These are phyloP conservation scores for Coprinopsis strossmayeri DNA, from an alignment of 768 basidiomycete species.

Conservation along the genomic window DNA sequence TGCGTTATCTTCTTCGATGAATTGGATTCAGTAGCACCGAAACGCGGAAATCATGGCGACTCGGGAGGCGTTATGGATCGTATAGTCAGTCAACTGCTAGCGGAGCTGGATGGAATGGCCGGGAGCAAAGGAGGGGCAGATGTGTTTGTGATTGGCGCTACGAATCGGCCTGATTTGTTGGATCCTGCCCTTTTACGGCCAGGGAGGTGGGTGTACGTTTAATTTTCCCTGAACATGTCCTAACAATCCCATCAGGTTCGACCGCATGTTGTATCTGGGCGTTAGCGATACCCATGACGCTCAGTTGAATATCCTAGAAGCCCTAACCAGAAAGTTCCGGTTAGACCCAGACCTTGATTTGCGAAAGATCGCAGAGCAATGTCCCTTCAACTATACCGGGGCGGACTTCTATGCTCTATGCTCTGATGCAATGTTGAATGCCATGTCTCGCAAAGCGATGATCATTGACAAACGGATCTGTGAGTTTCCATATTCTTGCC, in stretches of 20 bases:
- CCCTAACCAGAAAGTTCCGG: slow-evolving; percentile 88
- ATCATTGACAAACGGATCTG: slow-evolving; percentile 73
- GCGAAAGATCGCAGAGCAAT: slow-evolving; percentile 54
- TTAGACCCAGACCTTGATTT: slow-evolving; percentile 67
- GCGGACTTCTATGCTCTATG: slow-evolving; percentile 98
- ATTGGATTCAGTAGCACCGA: slow-evolving; percentile 90
- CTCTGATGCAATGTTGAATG: slow-evolving; percentile 92
- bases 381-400: slow-evolving; percentile 93
- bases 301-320: slow-evolving; percentile 81
- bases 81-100: slow-evolving; percentile 90
- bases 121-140: slow-evolving; percentile 48
- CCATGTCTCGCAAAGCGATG: slow-evolving; percentile 85
- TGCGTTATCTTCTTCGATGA: slow-evolving; percentile 98
- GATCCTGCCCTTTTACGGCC: slow-evolving; percentile 88
- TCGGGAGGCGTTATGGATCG: slow-evolving; percentile 98
- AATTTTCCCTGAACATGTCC: background rate
- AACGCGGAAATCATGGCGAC: slow-evolving; percentile 91
- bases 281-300: slow-evolving; percentile 83
- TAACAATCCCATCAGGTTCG: slow-evolving; percentile 58
- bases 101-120: slow-evolving; percentile 90
- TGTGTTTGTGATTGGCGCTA: slow-evolving; percentile 94
- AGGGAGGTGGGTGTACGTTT: slow-evolving; percentile 53
- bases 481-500: slow-evolving; percentile 22
- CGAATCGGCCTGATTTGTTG: slow-evolving; percentile 87
- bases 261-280: slow-evolving; percentile 93